Evolutionary conservation across 176 grass and related monocot species (phyloP).

Genomic region (Triticum timopheevii): DNA sequence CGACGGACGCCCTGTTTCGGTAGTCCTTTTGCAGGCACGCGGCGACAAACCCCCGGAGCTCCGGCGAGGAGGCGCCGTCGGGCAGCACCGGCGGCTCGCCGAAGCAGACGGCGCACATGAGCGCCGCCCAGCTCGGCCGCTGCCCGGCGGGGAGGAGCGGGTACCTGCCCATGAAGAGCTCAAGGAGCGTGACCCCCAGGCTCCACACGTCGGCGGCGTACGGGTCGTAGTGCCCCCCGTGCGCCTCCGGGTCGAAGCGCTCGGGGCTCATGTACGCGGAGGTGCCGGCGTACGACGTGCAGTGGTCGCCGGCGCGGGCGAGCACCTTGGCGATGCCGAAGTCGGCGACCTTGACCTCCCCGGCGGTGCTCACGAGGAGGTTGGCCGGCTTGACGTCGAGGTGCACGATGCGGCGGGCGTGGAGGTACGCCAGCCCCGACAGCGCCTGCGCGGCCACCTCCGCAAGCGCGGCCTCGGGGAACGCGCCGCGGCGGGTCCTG

Average conservation of each 20-base stretch:
- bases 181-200: constrained; percentile 40
- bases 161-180: constrained; percentile 49
- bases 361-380: constrained; percentile 29
- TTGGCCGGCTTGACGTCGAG: constrained; percentile 57
- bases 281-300: constrained; percentile 40
- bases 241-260: constrained; percentile 45
- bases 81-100: constrained; percentile 25
- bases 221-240: constrained; percentile 32
- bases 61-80: constrained; percentile 20
- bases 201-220: constrained; percentile 53
- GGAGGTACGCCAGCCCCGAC: constrained; percentile 49
- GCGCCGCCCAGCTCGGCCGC: constrained; percentile 48
- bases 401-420: constrained; percentile 51
- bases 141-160: constrained; percentile 49
- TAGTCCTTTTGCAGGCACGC: constrained; percentile 50
- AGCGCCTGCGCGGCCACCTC: constrained; percentile 56
- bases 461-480: constrained; percentile 34
- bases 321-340: constrained; percentile 58
- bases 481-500: constrained; percentile 10
- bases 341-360: constrained; percentile 48
- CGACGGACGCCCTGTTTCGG: constrained; percentile 27
- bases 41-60: constrained; percentile 30
- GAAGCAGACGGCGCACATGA: constrained; percentile 66
- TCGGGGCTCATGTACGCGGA: constrained; percentile 60
- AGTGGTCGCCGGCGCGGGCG: constrained; percentile 13